phyloP scores from a whole-genome alignment of 352 stramenopile genomes.

The Elongisporangium undulatum region DNA sequence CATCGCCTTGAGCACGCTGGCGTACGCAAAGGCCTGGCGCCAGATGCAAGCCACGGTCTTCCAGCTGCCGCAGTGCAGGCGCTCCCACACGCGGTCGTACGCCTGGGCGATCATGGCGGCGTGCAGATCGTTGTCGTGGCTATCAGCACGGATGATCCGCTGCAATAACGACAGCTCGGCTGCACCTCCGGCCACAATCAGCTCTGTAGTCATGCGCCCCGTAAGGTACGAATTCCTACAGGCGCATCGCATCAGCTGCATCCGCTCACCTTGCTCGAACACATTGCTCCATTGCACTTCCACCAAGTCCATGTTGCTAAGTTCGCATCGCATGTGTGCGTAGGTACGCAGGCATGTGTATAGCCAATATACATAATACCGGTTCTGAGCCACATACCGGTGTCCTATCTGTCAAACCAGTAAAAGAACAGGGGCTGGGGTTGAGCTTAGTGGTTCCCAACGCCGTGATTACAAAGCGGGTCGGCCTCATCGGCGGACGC shows the following conservation, averaged over 20 bases:
- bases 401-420: background rate
- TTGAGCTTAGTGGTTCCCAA: slow-evolving; percentile 6
- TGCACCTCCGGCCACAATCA: slow-evolving; percentile 36
- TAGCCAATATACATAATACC: too few species aligned
- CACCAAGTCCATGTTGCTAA: too few species aligned
- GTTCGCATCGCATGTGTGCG: too few species aligned
- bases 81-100: slow-evolving; percentile 69
- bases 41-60: slow-evolving; percentile 50
- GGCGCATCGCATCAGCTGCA: too few species aligned
- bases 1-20: slow-evolving; percentile 43
- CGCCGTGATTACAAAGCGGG: background rate
- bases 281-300: too few species aligned
- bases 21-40: slow-evolving; percentile 55
- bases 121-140: slow-evolving; percentile 1
- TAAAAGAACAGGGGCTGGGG: slow-evolving; percentile 6
- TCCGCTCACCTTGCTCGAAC: too few species aligned
- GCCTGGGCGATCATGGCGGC: slow-evolving; percentile 18
- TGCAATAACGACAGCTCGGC: slow-evolving; percentile 37
- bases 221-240: too few species aligned
- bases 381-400: too few species aligned
- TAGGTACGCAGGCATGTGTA: too few species aligned
- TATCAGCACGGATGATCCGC: slow-evolving; percentile 10
- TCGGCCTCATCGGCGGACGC: background rate
- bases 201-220: slow-evolving; percentile 24
- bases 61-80: slow-evolving; percentile 70